Evolutionary conservation across 371 early-diverging fungal species (phyloP).

Genomic region (Mucor lusitanicus): DNA sequence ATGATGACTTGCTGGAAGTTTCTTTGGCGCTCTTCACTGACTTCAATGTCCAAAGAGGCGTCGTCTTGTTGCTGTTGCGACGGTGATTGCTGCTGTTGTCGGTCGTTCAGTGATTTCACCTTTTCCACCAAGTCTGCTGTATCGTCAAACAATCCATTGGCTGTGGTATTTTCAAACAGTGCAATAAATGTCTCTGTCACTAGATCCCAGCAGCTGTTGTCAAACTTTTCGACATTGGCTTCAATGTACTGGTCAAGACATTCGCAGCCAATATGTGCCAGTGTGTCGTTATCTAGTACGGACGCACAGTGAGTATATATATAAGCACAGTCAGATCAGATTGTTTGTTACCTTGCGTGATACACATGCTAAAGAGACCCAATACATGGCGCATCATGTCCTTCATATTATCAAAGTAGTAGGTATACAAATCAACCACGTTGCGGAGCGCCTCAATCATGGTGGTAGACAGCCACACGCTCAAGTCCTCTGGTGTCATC

Average conservation of each 20-base stretch:
- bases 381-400: conserved; percentile 76
- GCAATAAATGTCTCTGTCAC: conserved; percentile 67
- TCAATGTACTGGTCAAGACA: conserved; percentile 90
- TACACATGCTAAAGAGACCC: conserved; percentile 78
- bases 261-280: conserved; percentile 89
- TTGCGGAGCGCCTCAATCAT: conserved; percentile 87
- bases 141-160: conserved; percentile 76
- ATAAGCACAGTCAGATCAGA: background rate
- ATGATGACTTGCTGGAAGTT: conserved; percentile 77
- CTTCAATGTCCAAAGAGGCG: conserved; percentile 8
- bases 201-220: conserved; percentile 69
- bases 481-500: conserved; percentile 50
- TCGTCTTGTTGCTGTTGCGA: background rate
- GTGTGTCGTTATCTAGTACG: conserved; percentile 78
- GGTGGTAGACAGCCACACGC: conserved; percentile 62
- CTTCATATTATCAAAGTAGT: conserved; percentile 71
- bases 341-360: conserved; percentile 66
- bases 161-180: conserved; percentile 81
- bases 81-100: background rate
- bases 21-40: conserved; percentile 57
- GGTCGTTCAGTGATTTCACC: conserved; percentile 18
- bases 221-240: conserved; percentile 72
- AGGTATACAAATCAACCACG: conserved; percentile 83
- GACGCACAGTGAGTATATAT: background rate
- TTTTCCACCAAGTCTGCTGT: conserved; percentile 46